Evolutionary conservation across 2,329 filamentous ascomycete genomes (phyloP).

Genomic region (Boeremia exigua): DNA sequence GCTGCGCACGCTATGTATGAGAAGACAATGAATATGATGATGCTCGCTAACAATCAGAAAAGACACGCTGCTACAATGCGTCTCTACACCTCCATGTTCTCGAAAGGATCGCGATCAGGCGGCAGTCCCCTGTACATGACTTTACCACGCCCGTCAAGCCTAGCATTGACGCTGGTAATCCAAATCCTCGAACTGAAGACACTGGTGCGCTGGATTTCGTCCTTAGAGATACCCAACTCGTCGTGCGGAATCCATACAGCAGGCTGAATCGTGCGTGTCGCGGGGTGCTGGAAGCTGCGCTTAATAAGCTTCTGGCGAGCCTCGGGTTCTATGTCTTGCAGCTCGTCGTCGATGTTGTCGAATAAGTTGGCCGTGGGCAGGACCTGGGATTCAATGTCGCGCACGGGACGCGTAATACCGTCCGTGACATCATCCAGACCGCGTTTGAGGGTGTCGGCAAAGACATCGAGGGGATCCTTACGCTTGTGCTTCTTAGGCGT

Average conservation of each 20-base stretch:
- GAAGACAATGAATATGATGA: background rate
- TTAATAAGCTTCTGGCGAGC: conserved; percentile 85
- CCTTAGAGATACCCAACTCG: conserved; percentile 86
- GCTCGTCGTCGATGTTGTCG: conserved; percentile 85
- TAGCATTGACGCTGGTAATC: conserved; percentile 93
- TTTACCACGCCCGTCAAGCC: conserved; percentile 79
- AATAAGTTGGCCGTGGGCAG: conserved; percentile 81
- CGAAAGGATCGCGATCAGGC: conserved; percentile 68
- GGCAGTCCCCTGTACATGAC: conserved; percentile 86
- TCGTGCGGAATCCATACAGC: conserved; percentile 95
- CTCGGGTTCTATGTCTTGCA: conserved; percentile 90
- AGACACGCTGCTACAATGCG: background rate
- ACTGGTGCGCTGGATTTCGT: conserved; percentile 82
- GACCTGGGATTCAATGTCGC: conserved; percentile 51
- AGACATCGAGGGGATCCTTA: conserved; percentile 35
- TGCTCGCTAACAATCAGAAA: conserved; percentile 12
- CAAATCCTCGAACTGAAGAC: conserved; percentile 77
- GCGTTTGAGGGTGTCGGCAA: conserved; percentile 35
- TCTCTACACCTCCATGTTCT: conserved; percentile 46
- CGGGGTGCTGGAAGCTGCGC: conserved; percentile 89
- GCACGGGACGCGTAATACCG: conserved; percentile 39
- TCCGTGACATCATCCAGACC: conserved; percentile 42
- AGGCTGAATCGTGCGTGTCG: conserved; percentile 81
- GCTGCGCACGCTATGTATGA: conserved; percentile 13
- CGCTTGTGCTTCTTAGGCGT: conserved; percentile 29